Conservation (phyloP, 306 rosid species). For the Malus fusca region DNA sequence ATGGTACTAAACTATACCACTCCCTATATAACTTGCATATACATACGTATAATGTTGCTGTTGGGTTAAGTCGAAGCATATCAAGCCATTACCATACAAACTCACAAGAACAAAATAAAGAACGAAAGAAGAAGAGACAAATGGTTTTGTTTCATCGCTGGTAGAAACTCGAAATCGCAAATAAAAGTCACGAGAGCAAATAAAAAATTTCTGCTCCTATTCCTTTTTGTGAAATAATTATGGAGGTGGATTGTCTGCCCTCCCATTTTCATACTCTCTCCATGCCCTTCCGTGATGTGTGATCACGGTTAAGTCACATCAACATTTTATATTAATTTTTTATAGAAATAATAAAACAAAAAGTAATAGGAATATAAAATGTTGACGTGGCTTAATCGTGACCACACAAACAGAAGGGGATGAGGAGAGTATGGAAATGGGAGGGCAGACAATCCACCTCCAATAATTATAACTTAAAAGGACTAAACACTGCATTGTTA, state of each 20-base stretch:
- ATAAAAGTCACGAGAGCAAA: slow-evolving; percentile 15
- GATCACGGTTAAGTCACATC: too few species aligned
- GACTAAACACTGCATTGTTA: background rate
- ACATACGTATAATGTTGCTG: background rate
- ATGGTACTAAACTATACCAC: background rate
- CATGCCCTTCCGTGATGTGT: too few species aligned
- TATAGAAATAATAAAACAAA: too few species aligned
- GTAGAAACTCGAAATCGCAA: background rate
- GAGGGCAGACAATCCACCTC: too few species aligned
- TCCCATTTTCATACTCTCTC: too few species aligned
- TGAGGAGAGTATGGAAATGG: too few species aligned
- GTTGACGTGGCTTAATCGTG: too few species aligned
- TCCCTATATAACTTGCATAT: background rate
- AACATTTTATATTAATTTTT: too few species aligned
- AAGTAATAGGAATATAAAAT: too few species aligned
- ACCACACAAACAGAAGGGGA: too few species aligned
- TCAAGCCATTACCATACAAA: background rate
- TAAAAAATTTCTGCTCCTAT: background rate
- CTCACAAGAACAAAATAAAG: slow-evolving; percentile 10
- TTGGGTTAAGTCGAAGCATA: background rate
- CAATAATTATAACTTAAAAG: background rate
- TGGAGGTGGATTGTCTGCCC: too few species aligned
- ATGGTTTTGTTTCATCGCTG: background rate
- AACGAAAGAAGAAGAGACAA: slow-evolving; percentile 9
- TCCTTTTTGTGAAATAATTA: background rate